Base-by-base conservation (phyloP, 108 stramenopile genomes). In the Fragilaria radians region DNA sequence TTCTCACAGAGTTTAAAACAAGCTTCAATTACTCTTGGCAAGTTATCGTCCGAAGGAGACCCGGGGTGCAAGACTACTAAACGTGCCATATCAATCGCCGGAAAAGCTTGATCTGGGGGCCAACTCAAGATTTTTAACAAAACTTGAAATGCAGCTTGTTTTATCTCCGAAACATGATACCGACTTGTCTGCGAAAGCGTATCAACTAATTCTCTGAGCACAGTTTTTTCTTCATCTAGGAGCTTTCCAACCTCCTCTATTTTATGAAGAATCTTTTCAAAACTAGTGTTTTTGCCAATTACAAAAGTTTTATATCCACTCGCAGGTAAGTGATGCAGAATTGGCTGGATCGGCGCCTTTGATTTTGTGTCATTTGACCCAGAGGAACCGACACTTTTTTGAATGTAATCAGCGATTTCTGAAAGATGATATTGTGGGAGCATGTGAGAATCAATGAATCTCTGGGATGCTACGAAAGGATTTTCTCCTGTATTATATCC, bases 401-500 rank as follows among this genome's bases (percentile, higher is more conserved):
- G 61, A 52, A 96, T 94, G 66, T 93, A 96, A 67, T 96, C 88
- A 7, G 95, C 95, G 67, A 96, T 94, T 48, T 96, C 80, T 3
- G 61, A 46, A 62, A 96, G 73, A 69, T 96, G 80, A 55, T 82
- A 54, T 76, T 98, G 97, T 46, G 89, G 84, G 32, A 98, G 60
- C 74, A 83, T 58, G 71, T 98, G 71, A 36, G 74, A 76, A 77
- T 98, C 97, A 68, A 98, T 96, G 72, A 98, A 98, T 27, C 75
- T 57, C 62, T 98, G 97, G 22, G 97, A 95, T 5, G 88, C 84
- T 4, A 92, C 88, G 61, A 96, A 98, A 4, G 93, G 93, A 84
- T 98, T 98, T 59, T 98, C 95, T 5, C 95, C 95, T 72, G 84
- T 93, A 69, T 98, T 98, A 74, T 97, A 96, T 9, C 95, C 97